Percentiles rank a stretch among this genome's conserved stretches.
Evolutionary conservation across 78 protist genomes (phyloP).

Genomic region (Anaeramoeba ignava): DNA sequence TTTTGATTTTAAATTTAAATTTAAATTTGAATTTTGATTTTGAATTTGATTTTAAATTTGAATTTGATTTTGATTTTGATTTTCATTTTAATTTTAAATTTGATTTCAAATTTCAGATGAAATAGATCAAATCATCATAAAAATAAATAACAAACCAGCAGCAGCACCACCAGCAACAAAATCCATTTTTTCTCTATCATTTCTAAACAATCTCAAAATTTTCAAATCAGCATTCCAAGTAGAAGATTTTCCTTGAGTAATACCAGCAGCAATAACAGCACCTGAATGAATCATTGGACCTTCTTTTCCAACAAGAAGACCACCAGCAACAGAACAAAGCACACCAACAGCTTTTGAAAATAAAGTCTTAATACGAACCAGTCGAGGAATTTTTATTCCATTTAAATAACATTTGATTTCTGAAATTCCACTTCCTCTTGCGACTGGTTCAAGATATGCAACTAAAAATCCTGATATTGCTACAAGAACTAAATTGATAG

Average conservation of each 20-base stretch:
- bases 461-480: too few relatives aligned
- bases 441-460: conserved; percentile 48
- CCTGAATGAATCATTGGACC: conserved; percentile 81
- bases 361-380: conserved; percentile 42
- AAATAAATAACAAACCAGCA: too few relatives aligned
- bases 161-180: conserved; percentile 82
- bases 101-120: too few relatives aligned
- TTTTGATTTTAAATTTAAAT: too few relatives aligned
- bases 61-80: too few relatives aligned
- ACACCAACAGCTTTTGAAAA: conserved; percentile 43
- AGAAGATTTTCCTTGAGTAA: conserved; percentile 58
- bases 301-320: conserved; percentile 55
- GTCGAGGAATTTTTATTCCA: conserved; percentile 64
- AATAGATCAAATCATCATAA: too few relatives aligned
- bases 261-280: conserved; percentile 59
- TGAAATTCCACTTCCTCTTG: conserved; percentile 64
- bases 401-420: conserved; percentile 74
- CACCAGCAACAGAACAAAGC: conserved; percentile 38
- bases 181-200: conserved; percentile 58
- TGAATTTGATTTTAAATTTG: too few relatives aligned
- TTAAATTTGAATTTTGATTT: too few relatives aligned
- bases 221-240: background rate
- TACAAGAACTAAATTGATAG: too few relatives aligned
- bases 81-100: too few relatives aligned
- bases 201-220: conserved; percentile 35